phyloP scores from a whole-genome alignment of 108 stramenopile genomes.

The Nitzschia sp. region DNA sequence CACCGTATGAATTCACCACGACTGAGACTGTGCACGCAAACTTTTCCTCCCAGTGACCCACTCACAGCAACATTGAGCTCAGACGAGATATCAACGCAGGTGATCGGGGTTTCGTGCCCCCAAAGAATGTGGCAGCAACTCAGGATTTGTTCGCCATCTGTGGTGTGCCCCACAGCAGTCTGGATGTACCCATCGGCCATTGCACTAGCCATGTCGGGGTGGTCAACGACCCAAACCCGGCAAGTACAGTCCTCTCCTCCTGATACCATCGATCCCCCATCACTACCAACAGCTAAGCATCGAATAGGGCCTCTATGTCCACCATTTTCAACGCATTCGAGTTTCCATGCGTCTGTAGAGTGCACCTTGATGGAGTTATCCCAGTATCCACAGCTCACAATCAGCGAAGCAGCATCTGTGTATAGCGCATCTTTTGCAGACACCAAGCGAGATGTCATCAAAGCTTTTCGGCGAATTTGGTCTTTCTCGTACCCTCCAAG shows the following conservation, averaged over 20 bases:
- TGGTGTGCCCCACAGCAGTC: conserved; percentile 45
- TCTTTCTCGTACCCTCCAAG: conserved; percentile 56
- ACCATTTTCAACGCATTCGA: conserved; percentile 53
- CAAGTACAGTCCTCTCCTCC: conserved; percentile 84
- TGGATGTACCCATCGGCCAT: conserved; percentile 76
- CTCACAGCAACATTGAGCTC: conserved; percentile 76
- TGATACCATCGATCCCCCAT: conserved; percentile 68
- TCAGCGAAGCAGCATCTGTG: conserved; percentile 49
- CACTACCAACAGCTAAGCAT: conserved; percentile 59
- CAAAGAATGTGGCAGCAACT: conserved; percentile 65
- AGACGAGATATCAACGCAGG: conserved; percentile 61
- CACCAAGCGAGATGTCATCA: conserved; percentile 19
- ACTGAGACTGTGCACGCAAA: conserved; percentile 76
- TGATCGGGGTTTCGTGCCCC: conserved; percentile 69
- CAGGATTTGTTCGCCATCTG: conserved; percentile 34
- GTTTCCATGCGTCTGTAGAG: conserved; percentile 53
- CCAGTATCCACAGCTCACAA: conserved; percentile 78
- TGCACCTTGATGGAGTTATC: conserved; percentile 76
- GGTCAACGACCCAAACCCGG: conserved; percentile 77
- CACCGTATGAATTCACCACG: conserved; percentile 75
- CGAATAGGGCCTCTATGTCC: conserved; percentile 70
- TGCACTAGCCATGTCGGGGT: conserved; percentile 63
- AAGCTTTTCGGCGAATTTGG: conserved; percentile 30
- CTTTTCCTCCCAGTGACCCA: conserved; percentile 55
- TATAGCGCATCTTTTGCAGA: conserved; percentile 41